Conservation (phyloP, 805 yeast genomes). For the Wickerhamiella galacta region DNA sequence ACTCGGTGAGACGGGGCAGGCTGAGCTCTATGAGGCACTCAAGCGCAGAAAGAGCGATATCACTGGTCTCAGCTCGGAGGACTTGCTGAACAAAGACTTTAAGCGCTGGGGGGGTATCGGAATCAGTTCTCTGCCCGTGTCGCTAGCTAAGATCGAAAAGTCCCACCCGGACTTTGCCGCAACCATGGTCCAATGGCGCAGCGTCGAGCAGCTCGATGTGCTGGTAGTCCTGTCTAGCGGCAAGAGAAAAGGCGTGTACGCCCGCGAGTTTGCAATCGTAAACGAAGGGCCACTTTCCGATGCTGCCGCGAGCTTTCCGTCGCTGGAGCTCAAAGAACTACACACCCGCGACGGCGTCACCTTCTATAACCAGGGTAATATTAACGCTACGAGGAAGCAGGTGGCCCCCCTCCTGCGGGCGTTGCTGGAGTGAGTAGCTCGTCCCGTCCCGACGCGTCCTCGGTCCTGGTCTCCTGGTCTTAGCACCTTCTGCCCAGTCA, state of each 20-base stretch:
- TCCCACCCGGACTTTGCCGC: slow-evolving; percentile 17
- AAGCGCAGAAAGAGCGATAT: slow-evolving; percentile 44
- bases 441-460: no score
- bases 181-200: slow-evolving; percentile 20
- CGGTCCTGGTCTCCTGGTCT: no score
- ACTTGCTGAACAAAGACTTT: slow-evolving; percentile 68
- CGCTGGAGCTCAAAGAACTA: slow-evolving; percentile 7
- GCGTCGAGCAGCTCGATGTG: slow-evolving; percentile 24
- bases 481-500: no score
- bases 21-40: slow-evolving; percentile 21
- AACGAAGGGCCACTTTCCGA: slow-evolving; percentile 19
- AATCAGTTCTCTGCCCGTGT: slow-evolving; percentile 56
- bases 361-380: slow-evolving; percentile 33
- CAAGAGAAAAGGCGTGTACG: slow-evolving; percentile 20
- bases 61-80: slow-evolving; percentile 38
- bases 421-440: slow-evolving; percentile 9
- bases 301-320: slow-evolving; percentile 11
- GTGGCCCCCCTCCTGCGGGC: slow-evolving; percentile 47
- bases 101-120: slow-evolving; percentile 60
- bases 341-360: slow-evolving; percentile 8
- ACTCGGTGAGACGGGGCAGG: no score
- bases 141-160: slow-evolving; percentile 35
- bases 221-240: slow-evolving; percentile 35
- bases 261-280: slow-evolving; percentile 29
- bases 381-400: slow-evolving; percentile 64